Evolutionary conservation across 768 basidiomycete species (phyloP), one percentile per base, ranked within the genome.

Genomic region (Pleurotus djamor): DNA sequence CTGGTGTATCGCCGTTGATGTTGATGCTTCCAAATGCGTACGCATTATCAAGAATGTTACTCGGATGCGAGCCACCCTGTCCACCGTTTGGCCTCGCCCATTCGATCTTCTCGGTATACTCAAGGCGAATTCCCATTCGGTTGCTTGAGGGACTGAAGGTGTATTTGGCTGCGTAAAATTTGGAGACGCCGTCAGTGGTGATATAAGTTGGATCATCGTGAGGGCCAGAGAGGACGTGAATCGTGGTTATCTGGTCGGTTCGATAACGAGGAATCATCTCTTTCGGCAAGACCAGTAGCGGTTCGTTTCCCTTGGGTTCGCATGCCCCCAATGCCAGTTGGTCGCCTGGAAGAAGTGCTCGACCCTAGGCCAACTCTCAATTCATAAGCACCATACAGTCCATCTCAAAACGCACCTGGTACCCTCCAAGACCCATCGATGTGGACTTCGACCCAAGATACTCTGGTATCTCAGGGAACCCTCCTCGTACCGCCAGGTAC

Each of bases 391-490:
- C 21, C 21, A 28, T n/a, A 44, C 34, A 37, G 32, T 61, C 28
- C 44, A 43, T 44, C n/a, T 49, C 32, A 14, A 59, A 12, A 58
- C 72, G 51, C 47, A 78, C 83, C 69, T 85, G 85, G 66, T 83
- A 85, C 2, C 85, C 84, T 45, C 85, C 85, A 9, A 85, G 63
- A 12, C 83, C 81, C 76, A 86, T 77, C 1, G 83, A 85, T 17
- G 87, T 86, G 4, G 85, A 83, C 70, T 88, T 89, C 0, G 85
- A 86, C 3, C 82, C 85, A 1, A 89, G 72, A 65, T 86, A 89
- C 4, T 59, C 4, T 36, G 84, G 81, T 1, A 86, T 71, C 13
- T 73, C 74, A 0, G 86, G 87, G 60, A 90, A 81, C 0, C 87
- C 88, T 2, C 86, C 87, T 37, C 75, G 73, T 21, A 89, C 66